Conservation (phyloP, 352 stramenopile species). For the Phytophthora sansomeana region DNA sequence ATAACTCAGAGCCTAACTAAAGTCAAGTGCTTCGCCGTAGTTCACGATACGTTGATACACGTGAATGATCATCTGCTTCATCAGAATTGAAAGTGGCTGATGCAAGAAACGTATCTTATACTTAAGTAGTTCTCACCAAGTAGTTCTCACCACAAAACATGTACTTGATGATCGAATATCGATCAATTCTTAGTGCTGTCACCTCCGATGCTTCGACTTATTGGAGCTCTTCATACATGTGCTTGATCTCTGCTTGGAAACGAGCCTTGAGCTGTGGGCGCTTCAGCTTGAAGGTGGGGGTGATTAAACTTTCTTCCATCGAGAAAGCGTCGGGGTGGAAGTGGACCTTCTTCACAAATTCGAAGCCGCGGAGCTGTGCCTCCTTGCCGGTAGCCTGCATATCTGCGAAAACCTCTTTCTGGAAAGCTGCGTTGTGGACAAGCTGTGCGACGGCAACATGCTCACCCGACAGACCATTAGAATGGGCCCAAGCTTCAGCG, state of each 20-base stretch:
- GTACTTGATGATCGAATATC: not conserved
- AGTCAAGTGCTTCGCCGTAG: no score
- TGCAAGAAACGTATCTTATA: no score
- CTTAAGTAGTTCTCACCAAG: no score
- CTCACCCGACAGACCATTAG: conserved; percentile 39
- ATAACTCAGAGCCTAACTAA: no score
- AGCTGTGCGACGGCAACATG: conserved; percentile 46
- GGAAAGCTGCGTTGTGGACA: conserved; percentile 53
- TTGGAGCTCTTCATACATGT: conserved; percentile 57
- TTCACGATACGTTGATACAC: no score
- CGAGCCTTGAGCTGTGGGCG: conserved; percentile 64
- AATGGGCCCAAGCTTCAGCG: conserved; percentile 58
- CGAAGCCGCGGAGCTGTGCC: conserved; percentile 91
- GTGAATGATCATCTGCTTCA: no score
- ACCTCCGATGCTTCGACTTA: conserved; percentile 20
- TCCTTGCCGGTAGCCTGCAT: conserved; percentile 66
- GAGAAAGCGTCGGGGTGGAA: conserved; percentile 89
- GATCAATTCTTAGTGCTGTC: conserved; percentile 1
- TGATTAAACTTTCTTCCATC: conserved; percentile 93
- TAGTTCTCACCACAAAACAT: conserved; percentile 5
- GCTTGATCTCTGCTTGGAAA: conserved; percentile 59
- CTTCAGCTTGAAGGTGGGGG: conserved; percentile 97
- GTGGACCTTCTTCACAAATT: conserved; percentile 91
- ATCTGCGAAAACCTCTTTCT: conserved; percentile 76
- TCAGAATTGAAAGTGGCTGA: no score